These are phyloP conservation scores for Alternaria burnsii DNA, from an alignment of 2,329 filamentous ascomycete species.

Conservation along the genomic window DNA sequence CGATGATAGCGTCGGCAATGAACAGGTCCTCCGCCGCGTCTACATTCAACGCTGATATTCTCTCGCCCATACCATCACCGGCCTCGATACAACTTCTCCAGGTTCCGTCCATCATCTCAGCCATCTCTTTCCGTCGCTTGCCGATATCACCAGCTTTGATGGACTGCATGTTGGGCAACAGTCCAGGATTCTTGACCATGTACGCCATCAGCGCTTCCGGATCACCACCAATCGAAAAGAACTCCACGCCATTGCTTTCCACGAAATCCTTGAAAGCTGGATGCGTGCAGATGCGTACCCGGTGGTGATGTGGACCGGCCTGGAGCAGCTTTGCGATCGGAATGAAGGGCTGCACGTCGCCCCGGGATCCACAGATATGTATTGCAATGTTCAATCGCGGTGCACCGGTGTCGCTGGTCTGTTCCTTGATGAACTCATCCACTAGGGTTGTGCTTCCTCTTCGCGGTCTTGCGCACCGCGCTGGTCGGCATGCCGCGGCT, in stretches of 20 bases:
- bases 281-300: conserved; percentile 44
- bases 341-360: conserved; percentile 68
- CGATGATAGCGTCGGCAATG: conserved; percentile 68
- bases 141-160: conserved; percentile 46
- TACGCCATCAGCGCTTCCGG: conserved; percentile 59
- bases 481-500: neutral
- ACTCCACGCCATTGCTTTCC: conserved; percentile 48
- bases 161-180: conserved; percentile 43
- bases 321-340: conserved; percentile 63
- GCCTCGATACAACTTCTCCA: conserved; percentile 51
- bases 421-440: neutral
- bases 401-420: neutral
- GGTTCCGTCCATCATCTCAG: conserved; percentile 43
- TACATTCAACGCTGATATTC: conserved; percentile 19
- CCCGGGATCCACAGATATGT: conserved; percentile 62
- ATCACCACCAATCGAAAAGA: conserved; percentile 47
- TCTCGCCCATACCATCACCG: conserved; percentile 41
- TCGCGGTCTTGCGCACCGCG: neutral
- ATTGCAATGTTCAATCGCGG: conserved; percentile 61
- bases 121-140: conserved; percentile 40
- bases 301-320: conserved; percentile 29
- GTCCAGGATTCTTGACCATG: conserved; percentile 60
- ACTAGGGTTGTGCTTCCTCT: neutral
- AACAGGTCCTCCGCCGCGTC: conserved; percentile 63
- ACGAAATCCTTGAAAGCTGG: conserved; percentile 31